Evolutionary conservation across 495 filamentous ascomycete genomes (phyloP).

Genomic region (Stereocaulon alpinum): DNA sequence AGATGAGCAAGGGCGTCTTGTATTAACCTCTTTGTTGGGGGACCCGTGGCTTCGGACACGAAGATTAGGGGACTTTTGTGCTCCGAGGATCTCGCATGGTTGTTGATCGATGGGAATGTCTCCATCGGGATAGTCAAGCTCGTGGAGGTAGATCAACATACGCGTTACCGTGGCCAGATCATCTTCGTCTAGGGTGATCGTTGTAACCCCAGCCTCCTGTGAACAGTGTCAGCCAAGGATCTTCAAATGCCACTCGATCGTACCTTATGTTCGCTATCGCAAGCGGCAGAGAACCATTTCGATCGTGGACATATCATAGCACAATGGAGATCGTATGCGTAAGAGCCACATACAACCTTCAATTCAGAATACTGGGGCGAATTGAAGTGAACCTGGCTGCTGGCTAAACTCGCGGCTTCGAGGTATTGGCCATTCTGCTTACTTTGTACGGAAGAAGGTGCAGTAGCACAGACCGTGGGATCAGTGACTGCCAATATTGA

Average conservation of each 20-base stretch:
- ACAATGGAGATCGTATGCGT: constrained; percentile 28
- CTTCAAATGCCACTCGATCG: not conserved
- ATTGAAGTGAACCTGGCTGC: not conserved
- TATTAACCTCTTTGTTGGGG: not conserved
- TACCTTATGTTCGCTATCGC: constrained; percentile 25
- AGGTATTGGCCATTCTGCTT: not conserved
- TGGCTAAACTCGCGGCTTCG: not conserved
- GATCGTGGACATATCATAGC: constrained; percentile 29
- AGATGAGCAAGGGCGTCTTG: too few species aligned
- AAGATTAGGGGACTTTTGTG: not conserved
- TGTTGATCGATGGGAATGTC: not conserved
- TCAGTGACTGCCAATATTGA: not conserved
- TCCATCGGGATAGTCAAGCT: not conserved
- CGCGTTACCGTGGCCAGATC: not conserved
- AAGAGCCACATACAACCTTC: constrained; percentile 23
- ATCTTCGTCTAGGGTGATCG: constrained; percentile 2
- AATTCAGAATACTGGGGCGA: constrained; percentile 29
- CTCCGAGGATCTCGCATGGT: not conserved
- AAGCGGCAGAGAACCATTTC: constrained; percentile 25
- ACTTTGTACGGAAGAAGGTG: not conserved
- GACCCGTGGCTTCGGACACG: not conserved
- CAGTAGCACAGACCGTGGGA: not conserved
- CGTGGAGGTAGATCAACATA: constrained; percentile 7
- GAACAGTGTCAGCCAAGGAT: not conserved
- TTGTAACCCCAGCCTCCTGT: not conserved